phyloP scores from a whole-genome alignment of 441 rosid genomes.

The Pelargonium fulgidum region DNA sequence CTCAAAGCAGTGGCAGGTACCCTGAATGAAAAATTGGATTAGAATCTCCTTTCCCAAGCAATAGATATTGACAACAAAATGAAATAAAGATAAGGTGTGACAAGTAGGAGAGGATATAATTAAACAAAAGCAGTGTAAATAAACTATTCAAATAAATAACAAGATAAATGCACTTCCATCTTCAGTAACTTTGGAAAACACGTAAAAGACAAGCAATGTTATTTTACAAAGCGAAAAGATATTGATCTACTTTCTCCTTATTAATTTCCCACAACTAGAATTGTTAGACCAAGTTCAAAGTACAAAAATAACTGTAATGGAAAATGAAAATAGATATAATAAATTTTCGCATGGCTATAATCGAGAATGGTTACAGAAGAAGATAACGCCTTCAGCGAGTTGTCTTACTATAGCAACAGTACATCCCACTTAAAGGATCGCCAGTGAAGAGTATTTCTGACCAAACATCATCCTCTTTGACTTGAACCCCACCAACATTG shows the following conservation, averaged over 20 bases:
- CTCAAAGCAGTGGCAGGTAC: conserved; percentile 65
- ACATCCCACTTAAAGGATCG: conserved; percentile 69
- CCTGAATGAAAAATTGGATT: conserved; percentile 87
- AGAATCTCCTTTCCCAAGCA: conserved; percentile 42
- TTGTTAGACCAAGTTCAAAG: conserved; percentile 22
- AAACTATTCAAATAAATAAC: conserved; percentile 10
- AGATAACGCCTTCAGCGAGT: conserved; percentile 70
- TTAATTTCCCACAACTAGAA: conserved; percentile 25
- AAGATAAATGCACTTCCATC: conserved; percentile 16
- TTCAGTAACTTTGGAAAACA: conserved; percentile 11
- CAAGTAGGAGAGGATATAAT: background rate
- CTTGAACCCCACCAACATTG: conserved; percentile 48
- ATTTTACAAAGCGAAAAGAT: conserved; percentile 20
- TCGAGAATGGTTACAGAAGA: conserved; percentile 47
- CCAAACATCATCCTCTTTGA: conserved; percentile 47
- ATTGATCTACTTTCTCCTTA: conserved; percentile 17
- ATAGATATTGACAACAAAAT: conserved; percentile 14
- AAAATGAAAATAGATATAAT: conserved; percentile 21
- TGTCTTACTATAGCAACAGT: conserved; percentile 95
- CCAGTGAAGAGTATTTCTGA: conserved; percentile 59
- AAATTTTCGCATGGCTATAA: conserved; percentile 45
- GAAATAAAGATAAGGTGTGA: conserved; percentile 6
- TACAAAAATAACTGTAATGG: conserved; percentile 20
- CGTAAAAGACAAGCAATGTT: conserved; percentile 17
- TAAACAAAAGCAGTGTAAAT: background rate